Conservation (phyloP, 2,329 filamentous ascomycete species). For the Claviceps sp. region DNA sequence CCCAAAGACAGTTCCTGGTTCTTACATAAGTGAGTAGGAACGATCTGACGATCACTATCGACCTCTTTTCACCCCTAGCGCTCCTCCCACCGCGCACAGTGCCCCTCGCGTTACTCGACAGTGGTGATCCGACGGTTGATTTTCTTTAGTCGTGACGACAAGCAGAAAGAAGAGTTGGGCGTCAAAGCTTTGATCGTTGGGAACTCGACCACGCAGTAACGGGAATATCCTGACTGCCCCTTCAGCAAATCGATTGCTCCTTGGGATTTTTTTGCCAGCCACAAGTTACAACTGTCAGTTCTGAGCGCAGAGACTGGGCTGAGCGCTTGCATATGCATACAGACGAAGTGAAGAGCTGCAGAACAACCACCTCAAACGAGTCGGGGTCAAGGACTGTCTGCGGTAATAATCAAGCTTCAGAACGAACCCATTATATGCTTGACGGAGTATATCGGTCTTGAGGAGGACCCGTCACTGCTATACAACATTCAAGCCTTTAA, state of each 20-base stretch:
- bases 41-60: not conserved
- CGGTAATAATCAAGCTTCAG: not conserved
- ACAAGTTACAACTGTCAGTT: not conserved
- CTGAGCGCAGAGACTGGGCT: conserved; percentile 1
- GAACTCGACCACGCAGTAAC: not conserved
- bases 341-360: conserved; percentile 1
- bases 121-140: not conserved
- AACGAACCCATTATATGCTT: not conserved
- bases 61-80: not conserved
- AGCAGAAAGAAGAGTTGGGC: not conserved
- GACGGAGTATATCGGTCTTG: not conserved
- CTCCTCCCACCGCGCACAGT: not conserved
- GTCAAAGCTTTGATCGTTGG: not conserved
- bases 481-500: not conserved
- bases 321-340: conserved; percentile 2
- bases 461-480: not conserved
- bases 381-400: not conserved
- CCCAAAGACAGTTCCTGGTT: not conserved
- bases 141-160: not conserved
- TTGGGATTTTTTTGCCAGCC: not conserved
- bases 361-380: not conserved
- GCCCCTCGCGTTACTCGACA: not conserved
- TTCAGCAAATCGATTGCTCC: not conserved
- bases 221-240: not conserved
- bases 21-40: not conserved